Percentiles rank a stretch among this genome's conserved stretches.
Conservation (phyloP, 2,329 filamentous ascomycete genomes). For the Beauveria medogensis region DNA sequence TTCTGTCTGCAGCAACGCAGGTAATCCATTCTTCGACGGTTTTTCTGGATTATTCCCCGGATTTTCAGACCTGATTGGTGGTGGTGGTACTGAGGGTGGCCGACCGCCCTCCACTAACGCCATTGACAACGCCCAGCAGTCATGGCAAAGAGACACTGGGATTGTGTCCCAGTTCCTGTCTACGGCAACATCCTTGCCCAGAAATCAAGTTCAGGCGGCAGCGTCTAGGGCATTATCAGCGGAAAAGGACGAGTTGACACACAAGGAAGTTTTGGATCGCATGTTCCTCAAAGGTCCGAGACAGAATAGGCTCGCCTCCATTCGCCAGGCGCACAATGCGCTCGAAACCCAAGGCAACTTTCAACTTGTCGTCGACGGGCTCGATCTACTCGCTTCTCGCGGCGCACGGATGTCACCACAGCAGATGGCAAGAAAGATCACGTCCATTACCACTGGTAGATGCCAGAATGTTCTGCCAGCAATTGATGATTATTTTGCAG, state of each 20-base stretch:
- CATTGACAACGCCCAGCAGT: not conserved
- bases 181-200: not conserved
- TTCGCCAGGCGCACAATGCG: not conserved
- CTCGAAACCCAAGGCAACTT: not conserved
- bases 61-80: not conserved
- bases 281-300: not conserved
- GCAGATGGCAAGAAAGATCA: not conserved
- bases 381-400: not conserved
- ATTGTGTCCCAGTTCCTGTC: not conserved
- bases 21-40: too few relatives aligned
- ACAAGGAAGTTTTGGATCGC: not conserved
- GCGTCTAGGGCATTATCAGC: not conserved
- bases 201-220: not conserved
- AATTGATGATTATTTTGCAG: not conserved
- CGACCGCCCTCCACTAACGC: not conserved
- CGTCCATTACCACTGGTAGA: not conserved
- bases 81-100: not conserved
- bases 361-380: not conserved
- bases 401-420: not conserved
- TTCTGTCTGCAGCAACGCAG: too few relatives aligned
- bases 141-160: not conserved
- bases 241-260: not conserved
- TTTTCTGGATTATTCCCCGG: too few relatives aligned
- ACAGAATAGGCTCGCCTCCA: not conserved
- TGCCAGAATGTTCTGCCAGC: not conserved